Evolutionary conservation across 495 filamentous ascomycete species (phyloP), one percentile per base, ranked within the genome.

Genomic region (Trichoderma parareesei): DNA sequence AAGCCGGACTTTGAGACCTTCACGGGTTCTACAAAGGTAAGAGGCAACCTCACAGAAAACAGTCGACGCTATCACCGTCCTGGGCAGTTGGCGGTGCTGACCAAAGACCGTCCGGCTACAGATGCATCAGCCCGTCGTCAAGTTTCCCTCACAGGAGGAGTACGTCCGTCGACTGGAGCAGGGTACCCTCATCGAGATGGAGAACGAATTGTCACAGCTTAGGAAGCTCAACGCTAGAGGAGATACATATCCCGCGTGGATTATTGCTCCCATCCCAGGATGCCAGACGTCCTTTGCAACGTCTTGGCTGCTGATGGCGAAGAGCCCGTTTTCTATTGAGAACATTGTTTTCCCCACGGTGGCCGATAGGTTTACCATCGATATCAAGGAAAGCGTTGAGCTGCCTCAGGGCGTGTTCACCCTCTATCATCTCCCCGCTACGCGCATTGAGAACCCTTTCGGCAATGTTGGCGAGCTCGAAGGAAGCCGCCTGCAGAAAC

Each of bases 121-220:
- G n/a, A 49, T 49, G 46, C 7, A 49, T 18, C 9, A 7, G 3
- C 57, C 57, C 13, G 7, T 38, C 38, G 35, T 61, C 13, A 62
- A 3, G 13, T 62, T 62, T 35, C 38, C 6, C 0, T 11, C 20
- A 2, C 38, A 62, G 13, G 40, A 62, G 11, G 61, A 41, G 13
- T 62, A 43, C 38, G 37, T 42, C 4, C 7, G 27, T 33, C 35
- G 61, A 16, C 14, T 41, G 13, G 61, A 62, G 38, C 38, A 20
- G 27, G 63, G 63, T 13, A 55, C 63, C 41, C 41, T 55, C 2
- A 65, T 65, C 11, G 63, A 65, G 38, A 40, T 59, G 35, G 18
- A 42, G 0, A 65, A 65, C 20, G 63, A 65, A 65, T 35, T 44
- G 5, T 5, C 38, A 9, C 37, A 9, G n/a, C 3, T 65, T 2